Evolutionary conservation across 1,139 yeast genomes (phyloP).

Genomic region (Sugiyamaella neomexicana): DNA sequence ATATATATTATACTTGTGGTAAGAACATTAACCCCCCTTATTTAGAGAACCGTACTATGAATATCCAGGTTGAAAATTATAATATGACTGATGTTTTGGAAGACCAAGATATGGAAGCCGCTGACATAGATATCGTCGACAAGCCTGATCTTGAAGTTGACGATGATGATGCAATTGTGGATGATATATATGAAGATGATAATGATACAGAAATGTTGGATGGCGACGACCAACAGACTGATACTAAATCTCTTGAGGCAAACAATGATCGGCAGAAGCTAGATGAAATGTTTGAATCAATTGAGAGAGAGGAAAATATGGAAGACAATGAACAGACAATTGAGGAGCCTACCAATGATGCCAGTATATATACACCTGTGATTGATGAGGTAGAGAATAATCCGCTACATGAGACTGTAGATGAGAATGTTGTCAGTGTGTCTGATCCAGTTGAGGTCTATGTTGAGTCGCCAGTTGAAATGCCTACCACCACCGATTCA

Average conservation of each 20-base stretch:
- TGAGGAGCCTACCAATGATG: not conserved
- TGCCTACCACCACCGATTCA: too few species aligned
- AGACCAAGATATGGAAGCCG: conserved; percentile 8
- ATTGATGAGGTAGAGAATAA: too few species aligned
- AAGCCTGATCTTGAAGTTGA: conserved; percentile 3
- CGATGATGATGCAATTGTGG: conserved; percentile 8
- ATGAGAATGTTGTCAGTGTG: too few species aligned
- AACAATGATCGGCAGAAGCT: conserved; percentile 4
- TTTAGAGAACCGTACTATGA: not conserved
- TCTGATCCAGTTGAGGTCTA: not conserved
- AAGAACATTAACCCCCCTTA: not conserved
- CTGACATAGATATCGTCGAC: conserved; percentile 1
- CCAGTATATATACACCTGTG: not conserved
- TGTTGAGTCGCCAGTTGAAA: not conserved
- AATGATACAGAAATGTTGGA: conserved; percentile 14
- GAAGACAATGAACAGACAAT: conserved; percentile 5
- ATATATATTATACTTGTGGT: not conserved
- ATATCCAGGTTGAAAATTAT: conserved; percentile 4
- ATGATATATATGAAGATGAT: conserved; percentile 7
- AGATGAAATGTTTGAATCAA: conserved; percentile 14
- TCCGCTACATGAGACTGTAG: too few species aligned
- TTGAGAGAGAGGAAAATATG: conserved; percentile 10
- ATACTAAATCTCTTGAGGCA: not conserved
- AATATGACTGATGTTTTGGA: conserved; percentile 5
- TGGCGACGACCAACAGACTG: not conserved